Evolutionary conservation across 1,139 yeast genomes (phyloP).

Genomic region (Candida freyschussii): DNA sequence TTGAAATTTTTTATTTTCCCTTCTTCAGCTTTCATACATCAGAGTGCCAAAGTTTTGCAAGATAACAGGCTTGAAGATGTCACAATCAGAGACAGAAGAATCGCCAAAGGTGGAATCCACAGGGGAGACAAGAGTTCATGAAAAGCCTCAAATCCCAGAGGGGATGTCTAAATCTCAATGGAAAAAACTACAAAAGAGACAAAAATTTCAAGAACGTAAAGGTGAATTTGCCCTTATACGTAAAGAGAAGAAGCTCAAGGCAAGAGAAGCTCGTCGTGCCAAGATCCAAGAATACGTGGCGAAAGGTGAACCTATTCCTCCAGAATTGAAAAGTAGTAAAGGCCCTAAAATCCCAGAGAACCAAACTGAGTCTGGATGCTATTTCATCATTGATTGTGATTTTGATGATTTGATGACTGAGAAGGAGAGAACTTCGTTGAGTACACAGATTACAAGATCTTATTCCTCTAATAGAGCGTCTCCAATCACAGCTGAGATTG

Average conservation of each 20-base stretch:
- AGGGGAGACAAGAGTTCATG: background rate
- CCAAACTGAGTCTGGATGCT: slow-evolving; percentile 44
- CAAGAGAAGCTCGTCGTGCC: slow-evolving; percentile 32
- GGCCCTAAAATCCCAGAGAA: slow-evolving; percentile 33
- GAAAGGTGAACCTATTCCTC: slow-evolving; percentile 35
- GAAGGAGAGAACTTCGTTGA: slow-evolving; percentile 70
- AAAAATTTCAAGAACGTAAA: slow-evolving; percentile 61
- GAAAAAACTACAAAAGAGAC: slow-evolving; percentile 61
- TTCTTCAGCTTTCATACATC: too few relatives aligned
- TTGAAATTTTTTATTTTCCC: too few relatives aligned
- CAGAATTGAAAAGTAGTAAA: slow-evolving; percentile 26
- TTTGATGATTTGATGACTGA: slow-evolving; percentile 87
- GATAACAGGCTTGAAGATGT: too few relatives aligned
- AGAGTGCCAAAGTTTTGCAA: too few relatives aligned
- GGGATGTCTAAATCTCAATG: slow-evolving; percentile 85
- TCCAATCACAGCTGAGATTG: slow-evolving; percentile 52
- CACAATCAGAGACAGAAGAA: too few relatives aligned
- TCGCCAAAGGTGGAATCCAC: too few relatives aligned
- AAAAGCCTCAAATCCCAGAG: slow-evolving; percentile 47
- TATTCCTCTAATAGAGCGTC: slow-evolving; percentile 74
- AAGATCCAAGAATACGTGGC: slow-evolving; percentile 30
- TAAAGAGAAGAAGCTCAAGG: slow-evolving; percentile 48
- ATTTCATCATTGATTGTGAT: slow-evolving; percentile 74
- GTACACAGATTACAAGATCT: slow-evolving; percentile 76
- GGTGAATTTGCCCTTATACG: slow-evolving; percentile 50